Evolutionary conservation across 2,329 filamentous ascomycete genomes (phyloP), one percentile per base, ranked within the genome.

Genomic region (Ophiognomonia clavigignenti-juglandacearum): DNA sequence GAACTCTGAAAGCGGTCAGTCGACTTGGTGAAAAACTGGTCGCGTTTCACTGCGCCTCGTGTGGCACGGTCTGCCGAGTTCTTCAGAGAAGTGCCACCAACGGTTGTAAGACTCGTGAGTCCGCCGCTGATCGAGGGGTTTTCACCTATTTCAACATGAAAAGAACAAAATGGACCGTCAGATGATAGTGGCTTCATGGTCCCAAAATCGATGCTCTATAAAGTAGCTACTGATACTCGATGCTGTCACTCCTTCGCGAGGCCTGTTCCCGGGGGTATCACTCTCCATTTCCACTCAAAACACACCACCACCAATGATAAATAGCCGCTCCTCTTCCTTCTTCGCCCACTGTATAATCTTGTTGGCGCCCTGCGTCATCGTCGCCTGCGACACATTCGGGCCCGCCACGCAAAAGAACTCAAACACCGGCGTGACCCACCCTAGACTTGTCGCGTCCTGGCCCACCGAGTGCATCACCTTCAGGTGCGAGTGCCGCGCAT

Each of bases 251-350:
- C 13, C 32, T 35, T 4, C n/a, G 16, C 32, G 8, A 5, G 6
- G 32, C 19, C 36, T 39, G 10, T 23, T 19, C 9, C 19, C 27
- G 19, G 16, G 27, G 36, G 27, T 34, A 41, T 35, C 43, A 29
- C 29, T 35, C 24, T 6, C 24, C 24, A 26, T 16, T 32, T 6
- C n/a, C 9, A 18, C n/a, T 65, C 48, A 83, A 58, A 85, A 86
- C 56, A 97, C 92, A 36, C 91, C 93, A n/a, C 93, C 95, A 1
- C 93, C 93, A 61, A 98, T 93, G 50, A 98, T 96, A 61, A 98
- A 98, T 6, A 97, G 72, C 48, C 93, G 76, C 66, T 97, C 91
- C 66, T 97, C 92, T 67, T 98, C 93, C 55, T 83, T 77, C 61
- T 88, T 85, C 2, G 92, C 85, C 91, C 92, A 98, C 61, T 93